phyloP scores from a whole-genome alignment of 1,284 basidiomycete genomes.

The Leccinum variabile region DNA sequence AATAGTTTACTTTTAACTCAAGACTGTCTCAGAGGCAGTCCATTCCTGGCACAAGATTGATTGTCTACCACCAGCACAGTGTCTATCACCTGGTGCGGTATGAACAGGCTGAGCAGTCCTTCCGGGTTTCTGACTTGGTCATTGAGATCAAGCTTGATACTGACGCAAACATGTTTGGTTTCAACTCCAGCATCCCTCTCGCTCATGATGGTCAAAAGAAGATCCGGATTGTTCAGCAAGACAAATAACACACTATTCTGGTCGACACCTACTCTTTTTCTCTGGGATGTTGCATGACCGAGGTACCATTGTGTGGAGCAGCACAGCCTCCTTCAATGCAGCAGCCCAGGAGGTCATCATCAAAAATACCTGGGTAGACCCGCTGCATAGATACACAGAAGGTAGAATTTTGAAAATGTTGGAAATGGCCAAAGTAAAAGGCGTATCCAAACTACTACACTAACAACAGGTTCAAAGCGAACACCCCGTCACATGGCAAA shows the following conservation, averaged over 20 bases:
- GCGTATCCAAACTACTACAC: slow-evolving; percentile 3
- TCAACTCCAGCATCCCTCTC: not conserved
- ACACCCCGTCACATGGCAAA: not conserved
- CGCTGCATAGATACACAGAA: not conserved
- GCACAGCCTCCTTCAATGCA: too few relatives aligned
- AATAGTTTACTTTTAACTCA: too few relatives aligned
- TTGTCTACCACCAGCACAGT: too few relatives aligned
- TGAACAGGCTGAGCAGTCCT: too few relatives aligned
- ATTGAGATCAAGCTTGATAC: too few relatives aligned
- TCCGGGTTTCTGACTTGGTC: too few relatives aligned
- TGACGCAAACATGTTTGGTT: not conserved
- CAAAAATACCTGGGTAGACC: not conserved
- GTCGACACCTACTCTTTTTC: too few relatives aligned
- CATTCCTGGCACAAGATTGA: too few relatives aligned
- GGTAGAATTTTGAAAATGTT: not conserved
- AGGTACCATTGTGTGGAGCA: too few relatives aligned
- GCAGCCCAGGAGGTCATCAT: not conserved
- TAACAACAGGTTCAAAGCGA: slow-evolving; percentile 9
- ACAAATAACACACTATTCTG: not conserved
- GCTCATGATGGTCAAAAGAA: not conserved
- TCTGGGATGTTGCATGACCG: too few relatives aligned
- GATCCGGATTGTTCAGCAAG: not conserved
- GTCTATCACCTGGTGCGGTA: too few relatives aligned
- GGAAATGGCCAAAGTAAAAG: not conserved
- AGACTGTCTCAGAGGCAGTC: too few relatives aligned